Evolutionary conservation across 164 flowering plant species (phyloP).

Genomic region (Vitis rotundifolia): DNA sequence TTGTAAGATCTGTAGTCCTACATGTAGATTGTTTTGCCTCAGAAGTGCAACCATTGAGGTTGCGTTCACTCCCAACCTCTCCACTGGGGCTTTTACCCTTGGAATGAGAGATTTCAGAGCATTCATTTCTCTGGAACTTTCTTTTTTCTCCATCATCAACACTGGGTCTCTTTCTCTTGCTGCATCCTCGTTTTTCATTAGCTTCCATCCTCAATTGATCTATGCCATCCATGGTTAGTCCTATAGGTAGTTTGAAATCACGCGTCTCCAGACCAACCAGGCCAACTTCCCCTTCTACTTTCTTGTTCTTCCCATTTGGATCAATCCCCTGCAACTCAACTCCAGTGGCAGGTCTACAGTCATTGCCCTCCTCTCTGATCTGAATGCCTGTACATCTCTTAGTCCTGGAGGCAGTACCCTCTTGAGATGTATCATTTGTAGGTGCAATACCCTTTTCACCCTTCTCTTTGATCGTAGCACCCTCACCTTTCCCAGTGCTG

Average conservation of each 20-base stretch:
- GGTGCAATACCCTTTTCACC: too few species aligned
- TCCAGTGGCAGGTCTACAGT: background rate
- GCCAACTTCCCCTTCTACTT: background rate
- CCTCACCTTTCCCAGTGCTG: background rate
- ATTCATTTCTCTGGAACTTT: background rate
- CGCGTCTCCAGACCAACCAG: background rate
- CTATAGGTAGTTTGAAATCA: too few species aligned
- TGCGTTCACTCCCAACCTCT: background rate
- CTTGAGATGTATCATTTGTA: too few species aligned
- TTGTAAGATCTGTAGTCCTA: constrained; percentile 16
- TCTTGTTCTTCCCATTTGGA: background rate
- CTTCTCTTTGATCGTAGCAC: background rate
- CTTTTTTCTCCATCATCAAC: background rate
- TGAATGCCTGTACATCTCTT: too few species aligned
- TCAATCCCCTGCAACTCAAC: background rate
- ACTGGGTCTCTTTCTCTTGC: background rate
- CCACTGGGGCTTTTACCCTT: background rate
- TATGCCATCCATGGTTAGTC: too few species aligned
- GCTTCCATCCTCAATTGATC: background rate
- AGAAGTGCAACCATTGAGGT: background rate
- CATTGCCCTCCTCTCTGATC: too few species aligned
- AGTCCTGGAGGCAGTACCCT: background rate
- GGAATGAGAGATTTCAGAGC: background rate
- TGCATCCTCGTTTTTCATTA: background rate
- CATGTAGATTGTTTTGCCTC: background rate